Conservation (phyloP, 164 flowering plant genomes). For the Sextonia rubra region DNA sequence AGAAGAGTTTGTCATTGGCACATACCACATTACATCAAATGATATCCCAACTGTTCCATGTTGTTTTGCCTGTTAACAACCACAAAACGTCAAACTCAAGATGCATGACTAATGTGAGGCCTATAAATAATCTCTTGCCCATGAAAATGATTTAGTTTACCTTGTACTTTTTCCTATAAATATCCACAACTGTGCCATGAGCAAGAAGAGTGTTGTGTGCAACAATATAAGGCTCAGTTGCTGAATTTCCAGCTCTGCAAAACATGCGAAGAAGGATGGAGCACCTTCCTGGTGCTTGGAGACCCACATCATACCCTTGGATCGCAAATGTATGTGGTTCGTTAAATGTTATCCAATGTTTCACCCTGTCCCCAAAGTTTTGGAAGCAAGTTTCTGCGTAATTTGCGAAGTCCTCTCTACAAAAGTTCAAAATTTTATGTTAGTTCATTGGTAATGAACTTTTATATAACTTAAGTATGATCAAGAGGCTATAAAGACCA, state of each 20-base stretch:
- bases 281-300: conserved; percentile 85
- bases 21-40: conserved; percentile 82
- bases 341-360: conserved; percentile 92
- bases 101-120: too few species aligned
- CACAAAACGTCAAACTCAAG: neutral
- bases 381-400: conserved; percentile 81
- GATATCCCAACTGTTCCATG: conserved; percentile 61
- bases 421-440: neutral
- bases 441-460: neutral
- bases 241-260: conserved; percentile 77
- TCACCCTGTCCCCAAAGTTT: conserved; percentile 87
- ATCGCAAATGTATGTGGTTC: conserved; percentile 78
- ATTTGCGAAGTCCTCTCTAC: conserved; percentile 70
- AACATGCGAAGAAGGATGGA: conserved; percentile 53
- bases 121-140: neutral
- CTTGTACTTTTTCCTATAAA: conserved; percentile 72
- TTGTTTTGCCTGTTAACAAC: conserved; percentile 45
- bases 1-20: conserved; percentile 55
- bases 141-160: conserved; percentile 22
- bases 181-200: conserved; percentile 55
- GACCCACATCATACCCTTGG: conserved; percentile 87
- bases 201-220: conserved; percentile 71
- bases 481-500: too few species aligned
- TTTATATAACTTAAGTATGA: too few species aligned
- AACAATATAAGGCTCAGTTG: conserved; percentile 85